Evolutionary conservation across 2,329 filamentous ascomycete species (phyloP), one percentile per base, ranked within the genome.

Genomic region (Blastomyces parvus): DNA sequence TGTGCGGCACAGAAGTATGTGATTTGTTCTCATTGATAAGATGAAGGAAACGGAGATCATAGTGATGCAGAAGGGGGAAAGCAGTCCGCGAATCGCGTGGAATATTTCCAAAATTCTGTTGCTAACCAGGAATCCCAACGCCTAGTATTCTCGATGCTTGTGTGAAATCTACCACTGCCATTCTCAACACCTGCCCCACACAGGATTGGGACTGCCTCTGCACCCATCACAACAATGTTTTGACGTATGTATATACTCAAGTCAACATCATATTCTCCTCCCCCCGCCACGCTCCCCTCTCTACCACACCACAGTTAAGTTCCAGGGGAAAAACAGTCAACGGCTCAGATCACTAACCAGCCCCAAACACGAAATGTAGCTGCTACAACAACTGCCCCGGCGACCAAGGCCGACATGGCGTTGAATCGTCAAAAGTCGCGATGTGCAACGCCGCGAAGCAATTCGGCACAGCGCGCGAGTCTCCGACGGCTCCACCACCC

Each of bases 341-440:
- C 48, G 4, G 19, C 33, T 33, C 60, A 30, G 36, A 40, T 44
- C 56, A 8, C 33, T 55, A 36, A 64, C 38, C 50, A 38, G 8
- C 42, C 14, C 13, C 63, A 67, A 63, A 67, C 66, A 65, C 36
- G 3, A 27, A 33, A 9, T 17, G 63, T 64, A 81, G 80, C 40
- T 87, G 85, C 81, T 87, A 85, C 77, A 82, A 83, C 78, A 84
- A 85, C 78, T 87, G 86, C 77, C 84, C 84, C 61, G 73, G 77
- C 67, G 78, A 81, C 69, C 66, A 76, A 19, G 73, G 72, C 59
- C 68, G 70, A 48, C 70, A 70, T 63, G 70, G 70, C 40, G 74
- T 72, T 40, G 63, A 76, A 67, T 69, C 75, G 68, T 65, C 73
- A 65, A 65, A 69, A 52, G 62, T 71, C 22, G 68, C 74, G 33